Evolutionary conservation across 1,284 basidiomycete species (phyloP).

Genomic region (Exobasidium rhododendri): DNA sequence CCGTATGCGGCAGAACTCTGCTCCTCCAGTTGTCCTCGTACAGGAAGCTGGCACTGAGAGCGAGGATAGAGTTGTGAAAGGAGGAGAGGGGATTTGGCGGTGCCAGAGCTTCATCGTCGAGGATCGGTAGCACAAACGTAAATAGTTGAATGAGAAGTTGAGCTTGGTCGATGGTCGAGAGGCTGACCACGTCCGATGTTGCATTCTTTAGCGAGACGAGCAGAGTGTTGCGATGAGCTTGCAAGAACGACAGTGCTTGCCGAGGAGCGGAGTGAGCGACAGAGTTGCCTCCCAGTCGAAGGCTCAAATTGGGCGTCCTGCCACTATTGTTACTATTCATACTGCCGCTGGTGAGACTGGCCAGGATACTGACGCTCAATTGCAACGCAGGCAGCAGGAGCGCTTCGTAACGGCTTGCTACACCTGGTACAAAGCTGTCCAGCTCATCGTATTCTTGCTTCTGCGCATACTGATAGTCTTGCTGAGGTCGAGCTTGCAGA

Average conservation of each 20-base stretch:
- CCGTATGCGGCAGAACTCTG: conserved; percentile 66
- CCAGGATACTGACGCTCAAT: conserved; percentile 61
- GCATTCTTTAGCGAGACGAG: conserved; percentile 74
- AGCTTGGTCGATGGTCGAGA: conserved; percentile 71
- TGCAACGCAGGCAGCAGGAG: conserved; percentile 80
- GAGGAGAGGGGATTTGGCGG: conserved; percentile 56
- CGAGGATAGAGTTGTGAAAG: conserved; percentile 74
- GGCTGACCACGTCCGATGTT: conserved; percentile 62
- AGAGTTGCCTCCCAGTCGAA: neutral
- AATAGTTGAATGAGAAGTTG: conserved; percentile 72
- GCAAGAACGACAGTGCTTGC: conserved; percentile 72
- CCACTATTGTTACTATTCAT: neutral
- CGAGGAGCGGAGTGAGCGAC: conserved; percentile 22
- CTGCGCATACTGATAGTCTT: conserved; percentile 58
- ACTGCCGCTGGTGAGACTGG: neutral
- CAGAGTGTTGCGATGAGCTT: conserved; percentile 74
- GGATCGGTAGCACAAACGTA: conserved; percentile 64
- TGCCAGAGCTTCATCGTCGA: conserved; percentile 72
- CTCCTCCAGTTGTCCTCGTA: conserved; percentile 65
- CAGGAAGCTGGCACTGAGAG: conserved; percentile 73
- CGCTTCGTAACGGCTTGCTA: conserved; percentile 82
- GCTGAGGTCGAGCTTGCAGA: conserved; percentile 74
- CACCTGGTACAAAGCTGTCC: conserved; percentile 80
- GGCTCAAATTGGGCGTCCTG: neutral
- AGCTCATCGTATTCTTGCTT: conserved; percentile 72